Percentiles rank a stretch among this genome's conserved stretches.
phyloP scores from a whole-genome alignment of 2,329 filamentous ascomycete genomes.

The Colletotrichum siamense region DNA sequence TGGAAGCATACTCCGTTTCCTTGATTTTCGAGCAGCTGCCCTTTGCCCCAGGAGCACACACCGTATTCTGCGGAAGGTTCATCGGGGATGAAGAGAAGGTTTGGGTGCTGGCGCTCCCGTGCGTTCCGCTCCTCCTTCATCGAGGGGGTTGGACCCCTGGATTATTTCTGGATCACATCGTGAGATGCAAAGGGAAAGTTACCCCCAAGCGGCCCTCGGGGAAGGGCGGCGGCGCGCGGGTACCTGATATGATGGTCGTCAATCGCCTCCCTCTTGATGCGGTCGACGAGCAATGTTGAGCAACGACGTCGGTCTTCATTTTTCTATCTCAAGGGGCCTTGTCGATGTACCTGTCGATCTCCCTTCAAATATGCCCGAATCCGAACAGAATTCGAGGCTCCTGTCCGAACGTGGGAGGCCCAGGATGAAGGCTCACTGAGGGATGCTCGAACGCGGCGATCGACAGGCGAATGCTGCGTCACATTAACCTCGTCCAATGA shows the following conservation, averaged over 20 bases:
- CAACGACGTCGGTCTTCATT: neutral
- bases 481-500: neutral
- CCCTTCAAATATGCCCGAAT: neutral
- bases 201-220: neutral
- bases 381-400: neutral
- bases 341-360: conserved; percentile 19
- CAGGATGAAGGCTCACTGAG: neutral
- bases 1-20: neutral
- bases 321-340: neutral
- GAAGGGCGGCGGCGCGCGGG: neutral
- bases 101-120: conserved; percentile 16
- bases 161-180: neutral
- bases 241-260: neutral
- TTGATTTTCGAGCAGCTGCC: neutral
- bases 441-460: conserved; percentile 16
- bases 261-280: neutral
- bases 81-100: conserved; percentile 1
- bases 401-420: neutral
- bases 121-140: conserved; percentile 21
- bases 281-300: neutral
- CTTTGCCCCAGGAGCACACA: neutral
- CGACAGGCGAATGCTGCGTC: conserved; percentile 2
- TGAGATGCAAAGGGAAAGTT: neutral
- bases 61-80: neutral
- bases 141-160: conserved; percentile 14